Conservation (phyloP, 225 moss, liverwort and hornwort genomes). For the Bryoerythrophyllum caledonicum region DNA sequence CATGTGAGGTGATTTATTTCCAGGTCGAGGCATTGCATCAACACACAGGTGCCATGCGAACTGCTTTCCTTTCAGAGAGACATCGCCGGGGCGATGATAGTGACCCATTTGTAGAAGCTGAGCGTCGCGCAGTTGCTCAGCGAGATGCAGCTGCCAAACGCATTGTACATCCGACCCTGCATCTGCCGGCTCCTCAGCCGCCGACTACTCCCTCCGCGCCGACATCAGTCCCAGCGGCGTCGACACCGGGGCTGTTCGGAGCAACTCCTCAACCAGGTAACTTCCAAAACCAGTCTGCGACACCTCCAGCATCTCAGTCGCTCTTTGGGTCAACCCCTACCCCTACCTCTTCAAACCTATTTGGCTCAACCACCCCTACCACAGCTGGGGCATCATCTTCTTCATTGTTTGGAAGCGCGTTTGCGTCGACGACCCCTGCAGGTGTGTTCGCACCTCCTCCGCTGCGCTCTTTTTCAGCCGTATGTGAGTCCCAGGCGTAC, state of each 20-base stretch:
- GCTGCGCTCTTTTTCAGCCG: conserved; percentile 3
- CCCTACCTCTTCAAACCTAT: conserved; percentile 54
- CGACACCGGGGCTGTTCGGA: conserved; percentile 41
- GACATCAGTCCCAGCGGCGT: conserved; percentile 20
- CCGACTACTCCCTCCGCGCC: conserved; percentile 33
- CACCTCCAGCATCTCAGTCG: conserved; percentile 50
- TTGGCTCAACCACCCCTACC: conserved; percentile 59
- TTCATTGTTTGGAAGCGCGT: conserved; percentile 74
- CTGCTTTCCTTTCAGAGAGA: conserved; percentile 74
- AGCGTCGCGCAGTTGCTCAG: conserved; percentile 92
- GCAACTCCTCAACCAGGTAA: conserved; percentile 45
- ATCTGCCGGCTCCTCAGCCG: conserved; percentile 52
- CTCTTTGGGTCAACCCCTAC: conserved; percentile 67
- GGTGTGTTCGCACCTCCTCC: conserved; percentile 47
- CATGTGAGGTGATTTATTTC: conserved; percentile 4
- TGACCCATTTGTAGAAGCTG: conserved; percentile 96
- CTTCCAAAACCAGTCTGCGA: conserved; percentile 49
- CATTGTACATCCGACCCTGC: conserved; percentile 82
- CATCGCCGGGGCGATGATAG: conserved; percentile 92
- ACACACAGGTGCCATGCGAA: conserved; percentile 80
- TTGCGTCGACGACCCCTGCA: conserved; percentile 67
- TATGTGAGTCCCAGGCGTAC: conserved; percentile 2
- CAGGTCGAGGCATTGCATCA: conserved; percentile 96
- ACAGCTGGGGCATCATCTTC: conserved; percentile 52
- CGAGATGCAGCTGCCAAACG: conserved; percentile 94